Conservation (phyloP, 1,284 basidiomycete genomes). For the Ustilago xerochloae region DNA sequence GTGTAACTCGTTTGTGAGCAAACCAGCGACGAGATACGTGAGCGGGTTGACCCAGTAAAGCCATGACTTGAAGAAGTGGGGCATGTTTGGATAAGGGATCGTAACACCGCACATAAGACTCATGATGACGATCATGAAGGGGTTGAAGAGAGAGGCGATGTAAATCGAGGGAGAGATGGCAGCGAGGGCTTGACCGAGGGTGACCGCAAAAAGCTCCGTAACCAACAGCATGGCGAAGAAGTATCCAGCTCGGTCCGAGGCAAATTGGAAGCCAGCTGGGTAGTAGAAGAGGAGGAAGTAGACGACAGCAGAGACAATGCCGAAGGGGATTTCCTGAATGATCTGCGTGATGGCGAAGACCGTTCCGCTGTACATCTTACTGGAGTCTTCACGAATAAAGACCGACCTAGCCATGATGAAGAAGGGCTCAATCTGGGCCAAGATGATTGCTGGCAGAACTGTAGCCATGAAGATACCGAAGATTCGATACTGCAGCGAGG, state of each 20-base stretch:
- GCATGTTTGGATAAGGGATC: conserved; percentile 71
- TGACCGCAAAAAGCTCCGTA: conserved; percentile 76
- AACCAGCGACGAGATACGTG: conserved; percentile 58
- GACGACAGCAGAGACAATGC: conserved; percentile 22
- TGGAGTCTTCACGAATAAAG: conserved; percentile 38
- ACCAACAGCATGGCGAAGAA: conserved; percentile 34
- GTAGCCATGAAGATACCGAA: conserved; percentile 44
- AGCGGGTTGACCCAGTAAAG: conserved; percentile 29
- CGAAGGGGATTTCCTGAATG: conserved; percentile 39
- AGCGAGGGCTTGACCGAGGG: conserved; percentile 78
- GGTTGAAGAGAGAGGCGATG: conserved; percentile 77
- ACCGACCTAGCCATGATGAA: conserved; percentile 31
- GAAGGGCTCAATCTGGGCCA: conserved; percentile 37
- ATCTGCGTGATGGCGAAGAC: conserved; percentile 34
- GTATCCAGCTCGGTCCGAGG: conserved; percentile 31
- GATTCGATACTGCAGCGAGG: conserved; percentile 32
- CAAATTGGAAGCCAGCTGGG: conserved; percentile 22
- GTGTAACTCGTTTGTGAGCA: conserved; percentile 82
- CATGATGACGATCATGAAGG: conserved; percentile 72
- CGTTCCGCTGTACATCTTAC: conserved; percentile 35
- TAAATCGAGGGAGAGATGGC: conserved; percentile 76
- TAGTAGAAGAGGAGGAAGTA: conserved; percentile 46
- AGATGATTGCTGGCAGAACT: conserved; percentile 36
- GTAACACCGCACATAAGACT: conserved; percentile 76
- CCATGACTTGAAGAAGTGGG: conserved; percentile 21